Evolutionary conservation across 805 yeast species (phyloP), one percentile per base, ranked within the genome.

Genomic region (Saccharomyces mikatae): DNA sequence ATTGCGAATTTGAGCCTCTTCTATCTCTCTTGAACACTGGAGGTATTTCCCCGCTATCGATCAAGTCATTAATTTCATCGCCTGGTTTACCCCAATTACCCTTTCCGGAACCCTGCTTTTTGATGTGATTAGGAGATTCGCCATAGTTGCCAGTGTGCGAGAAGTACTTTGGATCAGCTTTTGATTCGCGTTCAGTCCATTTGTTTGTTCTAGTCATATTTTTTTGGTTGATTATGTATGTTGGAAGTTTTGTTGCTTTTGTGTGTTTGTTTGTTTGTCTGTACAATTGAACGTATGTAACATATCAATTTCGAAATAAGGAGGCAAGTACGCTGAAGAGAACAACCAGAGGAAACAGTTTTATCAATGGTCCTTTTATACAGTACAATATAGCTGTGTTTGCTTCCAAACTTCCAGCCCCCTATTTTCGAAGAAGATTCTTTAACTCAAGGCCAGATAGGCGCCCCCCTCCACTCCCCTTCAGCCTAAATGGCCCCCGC

Each of bases 41-140:
- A 4, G 77, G 75, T 58, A 82, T 74, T 58, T 81, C 84, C 48
- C 84, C 87, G n/a, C 76, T 72, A 52, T 79, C 81, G 56, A 80
- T 77, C 58, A 87, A 68, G 58, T 82, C 87, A 50, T 81, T 80
- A 52, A 84, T 67, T 63, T 89, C 96, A 62, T 87, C 96, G 31
- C 90, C 92, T 10, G 82, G 78, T 56, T 76, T 74, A 48, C 97
- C 97, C 96, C 96, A 89, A 65, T 89, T 89, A 59, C 84, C 85
- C 62, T 82, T 83, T 49, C 97, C 97, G 32, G 85, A 86, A 51
- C 97, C 97, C 55, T 79, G 78, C 68, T 87, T 89, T 80, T 89
- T 89, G 54, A 86, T 80, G 63, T 82, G 80, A 65, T 82, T 83
- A 53, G 96, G 96, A 58, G 84, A 82, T 53, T 81, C 78, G 62